Evolutionary conservation across 1,284 basidiomycete species (phyloP), one percentile per base, ranked within the genome.

Genomic region (Malassezia psittaci): DNA sequence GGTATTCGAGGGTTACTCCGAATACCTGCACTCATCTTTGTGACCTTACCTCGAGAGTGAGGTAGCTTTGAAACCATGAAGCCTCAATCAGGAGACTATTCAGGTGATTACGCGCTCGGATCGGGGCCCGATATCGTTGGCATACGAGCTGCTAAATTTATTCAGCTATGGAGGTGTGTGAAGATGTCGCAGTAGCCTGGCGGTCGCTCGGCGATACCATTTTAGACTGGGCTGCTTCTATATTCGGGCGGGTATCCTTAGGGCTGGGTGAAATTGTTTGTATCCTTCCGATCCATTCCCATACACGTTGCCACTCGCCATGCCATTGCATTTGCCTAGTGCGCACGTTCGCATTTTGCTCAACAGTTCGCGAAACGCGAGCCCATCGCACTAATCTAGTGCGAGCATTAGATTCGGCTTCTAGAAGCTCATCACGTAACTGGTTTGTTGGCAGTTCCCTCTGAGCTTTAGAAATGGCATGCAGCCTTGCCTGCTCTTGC

Each of bases 261-360:
- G 24, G 24, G 24, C 24, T 29, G 24, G 24, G 24, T 29, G 24
- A 7, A 29, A 29, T 7, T 11, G 41, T 12, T 2, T 19, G 18
- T 19, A 32, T 16, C 5, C 15, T 19, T 7, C 76, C 76, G 16
- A 71, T 59, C 80, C 80, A 81, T 62, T 80, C 75, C 79, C 80
- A 81, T 0, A 79, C 80, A 54, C 78, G 75, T 68, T 78, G 76
- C 60, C 79, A 75, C 64, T 81, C 93, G 48, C 89, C 90, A 59
- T 81, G 80, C 44, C 88, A 82, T 77, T 96, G 90, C 73, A 88
- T 86, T 60, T 93, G 80, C 72, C 88, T 86, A 24, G 85, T 84
- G 53, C 88, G 82, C 16, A 98, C 88, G 76, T 99, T 99, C 16
- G 89, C 83, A 77, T 99, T 98, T 52, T 83, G 83, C 77, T 98